Evolutionary conservation across 345 rosid genomes (phyloP).

Genomic region (Populus deltoides): DNA sequence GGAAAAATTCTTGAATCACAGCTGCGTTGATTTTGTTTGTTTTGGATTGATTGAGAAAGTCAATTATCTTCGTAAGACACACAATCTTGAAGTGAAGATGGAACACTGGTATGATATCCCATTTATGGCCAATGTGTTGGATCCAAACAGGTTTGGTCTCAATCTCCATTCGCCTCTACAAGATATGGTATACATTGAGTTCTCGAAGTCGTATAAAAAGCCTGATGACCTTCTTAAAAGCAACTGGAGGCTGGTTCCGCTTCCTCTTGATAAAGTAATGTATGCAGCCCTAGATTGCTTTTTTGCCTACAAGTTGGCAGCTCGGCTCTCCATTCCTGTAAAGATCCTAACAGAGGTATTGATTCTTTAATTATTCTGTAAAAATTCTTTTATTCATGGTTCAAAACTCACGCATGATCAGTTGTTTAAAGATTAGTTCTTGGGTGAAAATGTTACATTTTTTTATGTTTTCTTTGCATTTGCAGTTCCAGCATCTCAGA

Average conservation of each 20-base stretch:
- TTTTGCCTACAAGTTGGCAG: background rate
- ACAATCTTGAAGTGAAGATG: background rate
- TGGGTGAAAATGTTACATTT: too few relatives aligned
- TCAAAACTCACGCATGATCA: background rate
- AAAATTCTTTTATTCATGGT: background rate
- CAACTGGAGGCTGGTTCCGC: background rate
- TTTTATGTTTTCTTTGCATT: background rate
- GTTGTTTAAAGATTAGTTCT: background rate
- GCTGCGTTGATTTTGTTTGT: too few relatives aligned
- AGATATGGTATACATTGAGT: background rate
- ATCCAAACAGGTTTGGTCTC: background rate
- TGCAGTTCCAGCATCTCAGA: background rate
- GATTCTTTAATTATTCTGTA: background rate
- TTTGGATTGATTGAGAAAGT: too few relatives aligned
- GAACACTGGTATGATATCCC: background rate
- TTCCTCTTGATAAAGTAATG: background rate
- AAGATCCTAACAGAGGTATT: too few relatives aligned
- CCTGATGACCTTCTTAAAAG: background rate
- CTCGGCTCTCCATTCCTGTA: background rate
- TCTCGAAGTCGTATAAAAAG: background rate
- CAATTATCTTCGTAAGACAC: background rate
- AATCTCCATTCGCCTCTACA: background rate
- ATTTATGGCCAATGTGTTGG: background rate
- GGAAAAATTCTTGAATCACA: too few relatives aligned
- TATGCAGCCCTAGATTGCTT: background rate